Evolutionary conservation across 2,329 filamentous ascomycete genomes (phyloP).

Genomic region (Corinectria fuckeliana): DNA sequence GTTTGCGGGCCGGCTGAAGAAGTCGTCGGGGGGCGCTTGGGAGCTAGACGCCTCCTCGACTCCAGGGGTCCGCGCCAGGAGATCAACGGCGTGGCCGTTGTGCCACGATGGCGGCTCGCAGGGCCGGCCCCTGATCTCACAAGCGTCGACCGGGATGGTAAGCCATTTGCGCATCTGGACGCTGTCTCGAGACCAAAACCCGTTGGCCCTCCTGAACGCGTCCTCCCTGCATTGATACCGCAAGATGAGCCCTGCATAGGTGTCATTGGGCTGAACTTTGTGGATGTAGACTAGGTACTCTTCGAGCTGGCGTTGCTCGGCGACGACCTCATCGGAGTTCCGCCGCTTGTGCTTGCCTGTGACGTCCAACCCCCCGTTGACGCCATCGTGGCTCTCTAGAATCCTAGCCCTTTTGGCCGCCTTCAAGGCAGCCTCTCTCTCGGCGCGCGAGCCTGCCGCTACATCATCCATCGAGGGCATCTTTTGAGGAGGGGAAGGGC

Average conservation of each 20-base stretch:
- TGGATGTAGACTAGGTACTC: constrained; percentile 92
- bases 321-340: constrained; percentile 68
- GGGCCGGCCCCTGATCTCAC: constrained; percentile 78
- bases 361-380: constrained; percentile 64
- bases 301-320: constrained; percentile 64
- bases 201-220: constrained; percentile 83
- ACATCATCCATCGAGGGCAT: constrained; percentile 54
- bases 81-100: constrained; percentile 53
- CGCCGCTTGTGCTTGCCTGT: constrained; percentile 67
- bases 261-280: constrained; percentile 81
- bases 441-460: constrained; percentile 59
- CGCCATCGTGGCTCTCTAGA: constrained; percentile 66
- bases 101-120: constrained; percentile 59
- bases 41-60: constrained; percentile 34
- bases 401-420: constrained; percentile 65
- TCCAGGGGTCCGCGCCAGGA: constrained; percentile 57
- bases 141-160: constrained; percentile 87
- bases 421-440: constrained; percentile 61
- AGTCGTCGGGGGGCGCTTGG: constrained; percentile 47
- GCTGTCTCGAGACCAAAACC: constrained; percentile 92
- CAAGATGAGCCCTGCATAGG: constrained; percentile 88
- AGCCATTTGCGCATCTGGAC: constrained; percentile 85
- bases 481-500: constrained; percentile 54
- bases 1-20: constrained; percentile 48
- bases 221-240: constrained; percentile 88